Base-by-base conservation (phyloP, 2,329 filamentous ascomycete genomes). In the Alternaria arbusti region DNA sequence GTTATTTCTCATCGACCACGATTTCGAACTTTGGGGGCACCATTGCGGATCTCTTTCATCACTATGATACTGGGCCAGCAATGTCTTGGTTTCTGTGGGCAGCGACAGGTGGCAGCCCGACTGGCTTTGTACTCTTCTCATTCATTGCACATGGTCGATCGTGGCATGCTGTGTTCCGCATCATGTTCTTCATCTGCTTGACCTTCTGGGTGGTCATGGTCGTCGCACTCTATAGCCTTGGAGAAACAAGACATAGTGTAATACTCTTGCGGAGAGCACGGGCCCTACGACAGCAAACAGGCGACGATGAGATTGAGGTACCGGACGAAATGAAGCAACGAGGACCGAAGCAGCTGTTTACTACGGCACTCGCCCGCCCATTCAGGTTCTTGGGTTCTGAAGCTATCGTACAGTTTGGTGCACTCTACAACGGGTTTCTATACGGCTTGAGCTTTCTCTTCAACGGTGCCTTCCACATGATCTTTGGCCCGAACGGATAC, bases 361-460 rank as follows among this genome's bases (percentile, higher is more conserved):
- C 75, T 3, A 78, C 80, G 6, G 78, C 83, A 9, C 75, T 85
- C 7, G 77, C 80, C 22, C 73, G 84, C n/a, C 84, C 84, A 0
- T 84, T 85, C 60, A 74, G 81, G 1, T 85, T 85, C 54, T 66
- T 85, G 4, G 78, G 76, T 12, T 80, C 82, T 1, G 84, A 85
- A 66, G 81, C 82, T 36, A 85, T 85, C 46, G 81, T 84, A 28
- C 78, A 83, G 15, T 84, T 84, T 36, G 80, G 78, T n/a, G 83
- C 84, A 3, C 67, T 84, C 1, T 85, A 84, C 68, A 85, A 85
- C 51, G 83, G 82, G 5, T 84, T 83, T 61, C 73, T 85, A 3
- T 85, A 85, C 54, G 84, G 84, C 2, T 61, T 85, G 9, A 83
- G 82, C 1, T 86, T 85, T 57, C 74, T 85, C 0, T 85, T 85